Base-by-base conservation (phyloP, 345 rosid genomes). In the Mercurialis annua region DNA sequence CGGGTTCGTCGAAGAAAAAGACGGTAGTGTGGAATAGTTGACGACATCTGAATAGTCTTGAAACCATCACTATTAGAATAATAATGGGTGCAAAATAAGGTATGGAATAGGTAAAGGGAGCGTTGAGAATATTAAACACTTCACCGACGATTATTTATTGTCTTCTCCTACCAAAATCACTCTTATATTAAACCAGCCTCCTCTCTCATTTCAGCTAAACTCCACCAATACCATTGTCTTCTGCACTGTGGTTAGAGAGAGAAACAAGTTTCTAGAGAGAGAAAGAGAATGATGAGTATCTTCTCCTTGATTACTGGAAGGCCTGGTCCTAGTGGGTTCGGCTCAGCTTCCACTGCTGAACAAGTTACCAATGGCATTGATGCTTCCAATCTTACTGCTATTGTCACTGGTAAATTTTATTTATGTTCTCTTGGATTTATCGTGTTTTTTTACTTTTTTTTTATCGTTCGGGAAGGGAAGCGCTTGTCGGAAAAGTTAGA, bases 271-370 rank as follows among this genome's bases (percentile, higher is more conserved):
- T n/a, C n/a, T n/a, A 36, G 15, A 6, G 38, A 14, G 1, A 15
- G 14, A 5, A 54, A 27, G 29, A 31, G 12, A 61, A 26, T 76
- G 36, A 79, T 83, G 87, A 85, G 82, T 5, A 63, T 90, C 26
- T 64, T 85, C n/a, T 73, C 84, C 0, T 57, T 85, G 82, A 74
- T 82, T 15, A 89, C 93, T 0, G 99, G 97, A 9, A 51, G 75
- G 76, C 80, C 80, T 21, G 97, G 99, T 21, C 81, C 76, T 4
- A 91, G 96, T 62, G 97, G 99, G 64, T 94, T 85, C 74, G 99
- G 99, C 56, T 94, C 99, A 0, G 83, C 88, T 59, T 84, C 97
- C 6, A 89, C 95, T 9, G 97, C 95, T 8, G 90, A 91, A 70
- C 74, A 87, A 49, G 99, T 91, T 21, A 83, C 99, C 18, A 24